A percentile compares a stretch with the other conserved stretches of the same genome.
Conservation (phyloP, 768 basidiomycete genomes). For the Leucocoprinus sp. region DNA sequence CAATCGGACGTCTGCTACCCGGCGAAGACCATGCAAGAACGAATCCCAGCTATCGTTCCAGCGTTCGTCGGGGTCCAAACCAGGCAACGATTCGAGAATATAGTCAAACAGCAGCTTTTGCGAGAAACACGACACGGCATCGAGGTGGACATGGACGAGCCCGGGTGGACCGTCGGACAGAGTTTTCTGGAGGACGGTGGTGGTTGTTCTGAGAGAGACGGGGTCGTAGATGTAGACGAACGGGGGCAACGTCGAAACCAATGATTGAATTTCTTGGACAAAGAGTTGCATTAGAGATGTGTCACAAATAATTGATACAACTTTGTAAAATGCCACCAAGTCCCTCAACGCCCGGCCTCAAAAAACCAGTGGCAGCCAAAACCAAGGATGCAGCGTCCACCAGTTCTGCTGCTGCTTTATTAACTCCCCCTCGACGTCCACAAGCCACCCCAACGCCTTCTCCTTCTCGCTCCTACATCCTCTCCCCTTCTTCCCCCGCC, state of each 20-base stretch:
- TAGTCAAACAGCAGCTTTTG: slow-evolving; percentile 59
- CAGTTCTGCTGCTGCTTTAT: slow-evolving; percentile 18
- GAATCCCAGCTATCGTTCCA: slow-evolving; percentile 62
- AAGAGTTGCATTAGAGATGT: no score
- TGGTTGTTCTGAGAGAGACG: slow-evolving; percentile 36
- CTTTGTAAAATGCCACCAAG: slow-evolving; percentile 22
- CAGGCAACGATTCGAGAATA: slow-evolving; percentile 50
- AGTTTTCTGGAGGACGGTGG: slow-evolving; percentile 26
- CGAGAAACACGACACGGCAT: slow-evolving; percentile 55
- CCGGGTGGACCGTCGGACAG: slow-evolving; percentile 12
- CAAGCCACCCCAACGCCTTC: slow-evolving; percentile 16
- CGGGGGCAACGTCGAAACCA: slow-evolving; percentile 37
- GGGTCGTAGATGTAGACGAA: slow-evolving; percentile 66
- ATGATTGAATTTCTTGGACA: slow-evolving; percentile 26
- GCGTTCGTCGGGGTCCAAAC: slow-evolving; percentile 37
- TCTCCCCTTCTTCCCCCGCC: slow-evolving; percentile 23
- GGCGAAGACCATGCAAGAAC: slow-evolving; percentile 60
- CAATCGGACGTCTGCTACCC: slow-evolving; percentile 32
- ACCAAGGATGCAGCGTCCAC: slow-evolving; percentile 47
- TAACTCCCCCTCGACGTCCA: slow-evolving; percentile 29
- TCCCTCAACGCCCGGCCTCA: slow-evolving; percentile 19
- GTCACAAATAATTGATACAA: no score
- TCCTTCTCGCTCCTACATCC: slow-evolving; percentile 18
- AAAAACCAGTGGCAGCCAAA: no score
- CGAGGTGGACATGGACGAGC: slow-evolving; percentile 37